Base-by-base conservation (phyloP, 208 protist species). In the Trypanosoma congolense region DNA sequence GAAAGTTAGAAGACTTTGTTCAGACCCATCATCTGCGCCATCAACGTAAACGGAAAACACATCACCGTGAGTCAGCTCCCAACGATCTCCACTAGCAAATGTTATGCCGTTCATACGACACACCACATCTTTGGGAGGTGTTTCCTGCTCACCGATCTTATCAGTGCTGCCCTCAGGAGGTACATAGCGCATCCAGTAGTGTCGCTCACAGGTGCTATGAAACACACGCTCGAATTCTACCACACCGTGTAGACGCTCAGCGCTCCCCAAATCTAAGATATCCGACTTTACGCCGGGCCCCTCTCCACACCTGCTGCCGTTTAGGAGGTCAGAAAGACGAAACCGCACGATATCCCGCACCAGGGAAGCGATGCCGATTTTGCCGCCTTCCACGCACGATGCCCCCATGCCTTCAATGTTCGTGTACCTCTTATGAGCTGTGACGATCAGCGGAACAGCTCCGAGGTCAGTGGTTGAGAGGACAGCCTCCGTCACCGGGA, bases 31-130 rank as follows among this genome's bases (percentile, higher is more conserved):
- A 21, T 28, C 61, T 0, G n/a, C 29, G 46, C 68, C 61, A 26
- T 89, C 77, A 4, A 86, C 12, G 47, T 74, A 82, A 25, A 73
- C 65, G 46, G 68, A 77, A 14, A 90, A 31, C 18, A 86, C 82
- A 56, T 90, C 82, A 38, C 82, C 82, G 61, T 90, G 82, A 29
- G 53, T 26, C 57, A 90, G 33, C 52, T 75, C 70, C 48, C 70
- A 70, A 29, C 70, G 66, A 35, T 62, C 54, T 31, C 57, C 73
- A 28, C 43, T 50, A 10, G 59, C 71, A 19, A 86, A 42, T 43
- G 56, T 70, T 45, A 67, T 63, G 38, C 82, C 82, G 46, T 90
- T 90, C 12, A 90, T 46, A 53, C 80, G 77, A 31, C 82, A 73
- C 25, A 80, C 69, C 28, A 82, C 56, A 24, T 61, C 50, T 26